Conservation (phyloP, 2,329 filamentous ascomycete species). For the Aspergillus proliferans region DNA sequence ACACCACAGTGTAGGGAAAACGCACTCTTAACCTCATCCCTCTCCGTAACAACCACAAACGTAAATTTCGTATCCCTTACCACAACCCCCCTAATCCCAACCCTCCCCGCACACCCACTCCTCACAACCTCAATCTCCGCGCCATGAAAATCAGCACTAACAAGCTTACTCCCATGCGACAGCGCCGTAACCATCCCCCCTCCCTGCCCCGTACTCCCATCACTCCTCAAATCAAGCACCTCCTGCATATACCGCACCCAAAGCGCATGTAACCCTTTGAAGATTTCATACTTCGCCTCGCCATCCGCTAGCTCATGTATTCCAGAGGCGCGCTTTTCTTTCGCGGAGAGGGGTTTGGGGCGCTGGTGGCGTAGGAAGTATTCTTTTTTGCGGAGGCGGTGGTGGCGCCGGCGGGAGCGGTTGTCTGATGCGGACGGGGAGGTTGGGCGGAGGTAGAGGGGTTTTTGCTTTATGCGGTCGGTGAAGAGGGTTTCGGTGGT, state of each 20-base stretch:
- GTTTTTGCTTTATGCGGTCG: constrained; percentile 76
- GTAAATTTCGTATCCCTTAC: constrained; percentile 81
- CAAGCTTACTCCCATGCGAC: constrained; percentile 55
- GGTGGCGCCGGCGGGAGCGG: constrained; percentile 48
- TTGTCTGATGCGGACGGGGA: constrained; percentile 58
- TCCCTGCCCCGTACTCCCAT: constrained; percentile 5
- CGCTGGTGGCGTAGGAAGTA: constrained; percentile 46
- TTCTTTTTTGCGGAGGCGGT: constrained; percentile 42
- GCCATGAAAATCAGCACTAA: constrained; percentile 85
- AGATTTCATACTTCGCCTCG: constrained; percentile 67
- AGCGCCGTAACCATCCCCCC: constrained; percentile 49
- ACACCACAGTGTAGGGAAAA: constrained; percentile 4
- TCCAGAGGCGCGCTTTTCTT: constrained; percentile 65
- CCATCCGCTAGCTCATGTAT: constrained; percentile 68
- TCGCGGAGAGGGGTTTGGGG: constrained; percentile 67
- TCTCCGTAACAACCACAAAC: constrained; percentile 73
- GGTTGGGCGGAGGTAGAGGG: constrained; percentile 70
- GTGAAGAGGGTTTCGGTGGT: constrained; percentile 65
- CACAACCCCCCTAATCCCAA: constrained; percentile 80
- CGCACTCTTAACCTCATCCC: constrained; percentile 62
- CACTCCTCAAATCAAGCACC: constrained; percentile 57
- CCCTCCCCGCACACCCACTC: constrained; percentile 71
- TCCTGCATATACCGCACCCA: constrained; percentile 86
- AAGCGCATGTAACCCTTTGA: constrained; percentile 67
- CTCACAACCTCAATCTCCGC: constrained; percentile 75